Base-by-base conservation (phyloP, 2,329 filamentous ascomycete genomes). In the Claviceps capensis region DNA sequence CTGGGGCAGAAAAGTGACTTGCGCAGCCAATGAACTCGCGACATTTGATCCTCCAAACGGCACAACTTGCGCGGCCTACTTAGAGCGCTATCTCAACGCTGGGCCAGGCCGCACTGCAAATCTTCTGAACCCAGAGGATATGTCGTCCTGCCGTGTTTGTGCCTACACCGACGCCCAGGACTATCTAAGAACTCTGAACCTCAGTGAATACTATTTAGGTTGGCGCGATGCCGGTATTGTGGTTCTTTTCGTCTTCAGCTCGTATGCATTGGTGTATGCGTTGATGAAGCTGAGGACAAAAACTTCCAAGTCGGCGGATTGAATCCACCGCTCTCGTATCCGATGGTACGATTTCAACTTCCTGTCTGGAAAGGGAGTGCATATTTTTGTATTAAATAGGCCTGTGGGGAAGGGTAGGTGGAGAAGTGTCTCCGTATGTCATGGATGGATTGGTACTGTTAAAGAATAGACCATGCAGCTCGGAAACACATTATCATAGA, bases 161-260 rank as follows among this genome's bases (percentile, higher is more conserved):
- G 70, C 79, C 55, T 86, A 79, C 61, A 64, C 63, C 1, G 65
- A 60, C 17, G 82, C 81, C 0, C 69, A 73, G 5, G 82, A 84
- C 53, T 86, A 83, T 56, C 62, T 86, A 2, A 58, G 64, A 2
- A 78, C 72, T 0, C 56, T 86, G 13, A 83, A 85, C 60, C 58
- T 86, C 7, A 69, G 70, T 1, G 71, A 79, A 4, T 79, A 84
- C 57, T 78, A 72, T 54, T 81, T 80, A 57, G 82, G 80, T 0
- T 87, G 83, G 83, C 72, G 83, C 48, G 73, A 86, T 63, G 78
- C 78, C 0, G 83, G 61, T 0, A 79, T 85, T 47, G 72, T 76
- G 2, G 75, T 74, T 1, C 65, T 79, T 5, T 82, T 83, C 56
- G 74, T 69, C 1, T 54, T 78, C 41, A 75, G 71, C 52, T 76